Evolutionary conservation across 169 alveolate species (phyloP).

Genomic region (Prorocentrum cordatum): DNA sequence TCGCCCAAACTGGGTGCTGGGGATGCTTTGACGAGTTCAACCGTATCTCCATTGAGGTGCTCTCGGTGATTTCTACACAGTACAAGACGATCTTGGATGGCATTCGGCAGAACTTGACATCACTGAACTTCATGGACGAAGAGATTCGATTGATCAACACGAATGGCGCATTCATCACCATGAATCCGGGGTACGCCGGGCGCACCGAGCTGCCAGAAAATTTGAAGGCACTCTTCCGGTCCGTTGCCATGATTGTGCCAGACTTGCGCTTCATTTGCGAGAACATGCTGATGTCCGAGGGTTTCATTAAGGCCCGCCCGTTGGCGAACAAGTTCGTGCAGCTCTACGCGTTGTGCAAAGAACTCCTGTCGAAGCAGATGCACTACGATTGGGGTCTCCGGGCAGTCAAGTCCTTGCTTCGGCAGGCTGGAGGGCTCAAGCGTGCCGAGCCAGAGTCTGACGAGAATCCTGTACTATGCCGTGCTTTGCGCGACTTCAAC

Average conservation of each 20-base stretch:
- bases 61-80: conserved; percentile 85
- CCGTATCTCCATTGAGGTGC: conserved; percentile 87
- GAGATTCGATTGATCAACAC: conserved; percentile 78
- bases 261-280: conserved; percentile 90
- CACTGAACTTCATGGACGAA: conserved; percentile 79
- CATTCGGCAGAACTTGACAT: conserved; percentile 76
- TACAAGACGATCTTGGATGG: too few species aligned
- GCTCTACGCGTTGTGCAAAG: conserved; percentile 83
- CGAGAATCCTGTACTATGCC: conserved; percentile 88
- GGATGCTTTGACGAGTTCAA: conserved; percentile 95
- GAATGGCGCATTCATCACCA: conserved; percentile 79
- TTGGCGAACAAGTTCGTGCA: conserved; percentile 87
- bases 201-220: conserved; percentile 93
- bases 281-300: conserved; percentile 93
- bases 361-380: conserved; percentile 81
- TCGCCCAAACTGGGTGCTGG: conserved; percentile 91
- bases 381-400: conserved; percentile 80
- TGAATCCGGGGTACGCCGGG: conserved; percentile 92
- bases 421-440: conserved; percentile 91
- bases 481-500: conserved; percentile 94
- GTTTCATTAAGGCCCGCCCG: conserved; percentile 81
- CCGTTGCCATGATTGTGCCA: conserved; percentile 89
- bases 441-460: conserved; percentile 86
- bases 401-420: conserved; percentile 90
- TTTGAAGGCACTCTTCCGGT: conserved; percentile 87